These are phyloP conservation scores for Cyberlindnera suaveolens DNA, from an alignment of 805 yeast genomes.

Conservation along the genomic window DNA sequence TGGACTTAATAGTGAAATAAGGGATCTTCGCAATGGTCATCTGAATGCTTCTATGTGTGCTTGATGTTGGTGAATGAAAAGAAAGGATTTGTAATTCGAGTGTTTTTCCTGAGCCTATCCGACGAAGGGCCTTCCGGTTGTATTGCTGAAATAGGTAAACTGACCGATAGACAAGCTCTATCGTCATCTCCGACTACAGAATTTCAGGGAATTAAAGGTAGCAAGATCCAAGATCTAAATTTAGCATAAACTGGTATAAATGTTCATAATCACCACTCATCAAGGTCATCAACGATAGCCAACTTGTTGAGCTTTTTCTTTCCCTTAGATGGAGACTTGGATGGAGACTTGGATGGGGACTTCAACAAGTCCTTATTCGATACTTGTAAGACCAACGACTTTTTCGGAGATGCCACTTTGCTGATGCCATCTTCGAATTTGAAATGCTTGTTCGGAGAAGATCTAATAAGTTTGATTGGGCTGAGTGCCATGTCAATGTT, in stretches of 20 bases:
- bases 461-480: constrained; percentile 7
- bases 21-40: constrained; percentile 17
- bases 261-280: neutral
- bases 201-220: neutral
- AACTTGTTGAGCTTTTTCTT: constrained; percentile 13
- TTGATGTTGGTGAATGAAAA: too few species aligned
- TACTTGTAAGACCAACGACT: neutral
- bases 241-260: too few species aligned
- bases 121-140: too few species aligned
- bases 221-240: neutral
- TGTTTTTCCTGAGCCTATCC: too few species aligned
- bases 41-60: too few species aligned
- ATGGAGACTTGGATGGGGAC: constrained; percentile 13
- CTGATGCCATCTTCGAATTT: constrained; percentile 10
- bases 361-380: neutral
- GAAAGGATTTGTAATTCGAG: too few species aligned
- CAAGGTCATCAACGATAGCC: constrained; percentile 6
- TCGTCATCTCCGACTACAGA: neutral
- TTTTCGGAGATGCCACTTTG: constrained; percentile 7
- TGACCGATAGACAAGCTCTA: too few species aligned
- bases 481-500: constrained; percentile 7
- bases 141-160: too few species aligned
- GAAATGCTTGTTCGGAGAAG: constrained; percentile 17
- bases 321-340: constrained; percentile 11
- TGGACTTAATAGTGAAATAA: constrained; percentile 25